Percentiles rank a stretch among this genome's conserved stretches.
phyloP scores from a whole-genome alignment of 2,329 filamentous ascomycete species.

The Alternaria longipes region DNA sequence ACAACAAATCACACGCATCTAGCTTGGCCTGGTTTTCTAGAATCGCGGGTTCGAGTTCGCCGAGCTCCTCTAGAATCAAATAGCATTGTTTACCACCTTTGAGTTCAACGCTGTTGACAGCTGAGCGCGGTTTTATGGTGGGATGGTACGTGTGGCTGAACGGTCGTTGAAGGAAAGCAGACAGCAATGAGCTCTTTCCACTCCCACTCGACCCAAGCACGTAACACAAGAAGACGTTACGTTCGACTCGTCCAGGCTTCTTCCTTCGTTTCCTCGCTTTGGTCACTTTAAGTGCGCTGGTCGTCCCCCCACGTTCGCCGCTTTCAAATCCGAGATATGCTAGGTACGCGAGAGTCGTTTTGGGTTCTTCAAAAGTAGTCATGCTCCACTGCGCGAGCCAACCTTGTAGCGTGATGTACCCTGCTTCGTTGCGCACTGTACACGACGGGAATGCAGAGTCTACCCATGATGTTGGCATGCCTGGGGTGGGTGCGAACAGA shows the following conservation, averaged over 20 bases:
- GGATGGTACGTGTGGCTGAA: conserved; percentile 87
- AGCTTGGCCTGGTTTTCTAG: conserved; percentile 91
- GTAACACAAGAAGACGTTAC: conserved; percentile 94
- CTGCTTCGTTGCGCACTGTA: conserved; percentile 93
- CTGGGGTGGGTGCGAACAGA: conserved; percentile 91
- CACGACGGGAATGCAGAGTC: conserved; percentile 91
- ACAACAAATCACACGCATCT: conserved; percentile 91
- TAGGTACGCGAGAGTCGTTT: conserved; percentile 93
- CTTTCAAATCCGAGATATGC: conserved; percentile 96
- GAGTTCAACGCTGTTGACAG: conserved; percentile 95
- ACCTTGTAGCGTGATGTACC: conserved; percentile 93
- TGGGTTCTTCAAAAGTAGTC: conserved; percentile 96
- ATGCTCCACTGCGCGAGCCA: conserved; percentile 99
- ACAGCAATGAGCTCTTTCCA: conserved; percentile 90
- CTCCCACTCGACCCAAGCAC: conserved; percentile 85
- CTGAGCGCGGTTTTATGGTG: conserved; percentile 92
- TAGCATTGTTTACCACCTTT: conserved; percentile 97
- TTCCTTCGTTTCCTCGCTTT: conserved; percentile 87
- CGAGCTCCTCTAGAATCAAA: conserved; percentile 92
- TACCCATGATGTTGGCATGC: conserved; percentile 84
- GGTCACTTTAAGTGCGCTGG: conserved; percentile 90
- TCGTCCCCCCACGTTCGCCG: conserved; percentile 74
- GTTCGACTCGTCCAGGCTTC: conserved; percentile 84
- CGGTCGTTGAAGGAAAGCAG: conserved; percentile 88
- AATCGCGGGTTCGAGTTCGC: conserved; percentile 93